Evolutionary conservation across 108 stramenopile genomes (phyloP).

Genomic region (Asterionellopsis glacialis): DNA sequence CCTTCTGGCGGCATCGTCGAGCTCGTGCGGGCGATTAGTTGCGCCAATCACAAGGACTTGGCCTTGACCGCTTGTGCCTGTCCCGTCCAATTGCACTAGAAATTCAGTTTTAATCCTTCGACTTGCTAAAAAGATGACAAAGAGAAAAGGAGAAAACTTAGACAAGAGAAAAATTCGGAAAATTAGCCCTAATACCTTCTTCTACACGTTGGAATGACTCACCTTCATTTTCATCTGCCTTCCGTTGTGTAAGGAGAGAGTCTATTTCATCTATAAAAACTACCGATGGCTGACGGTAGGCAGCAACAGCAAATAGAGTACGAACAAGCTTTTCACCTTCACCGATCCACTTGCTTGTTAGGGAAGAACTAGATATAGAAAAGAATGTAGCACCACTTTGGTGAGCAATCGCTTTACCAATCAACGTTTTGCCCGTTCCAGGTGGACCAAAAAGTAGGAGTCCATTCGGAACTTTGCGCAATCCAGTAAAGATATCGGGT

Average conservation of each 20-base stretch:
- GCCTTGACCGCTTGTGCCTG: conserved; percentile 68
- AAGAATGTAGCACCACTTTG: conserved; percentile 98
- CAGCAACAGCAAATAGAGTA: conserved; percentile 95
- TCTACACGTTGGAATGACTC: too few relatives aligned
- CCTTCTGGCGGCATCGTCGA: conserved; percentile 98
- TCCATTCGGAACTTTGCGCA: conserved; percentile 84
- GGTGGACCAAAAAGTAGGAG: conserved; percentile 64
- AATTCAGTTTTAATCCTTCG: conserved; percentile 94
- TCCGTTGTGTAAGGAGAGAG: conserved; percentile 88
- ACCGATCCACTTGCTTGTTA: conserved; percentile 99
- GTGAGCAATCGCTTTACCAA: conserved; percentile 98
- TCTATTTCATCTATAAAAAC: conserved; percentile 98
- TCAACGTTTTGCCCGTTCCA: conserved; percentile 96
- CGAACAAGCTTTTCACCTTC: conserved; percentile 98
- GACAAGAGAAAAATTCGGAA: too few relatives aligned
- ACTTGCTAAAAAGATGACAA: conserved; percentile 32
- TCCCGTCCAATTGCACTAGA: conserved; percentile 90
- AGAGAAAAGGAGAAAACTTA: too few relatives aligned
- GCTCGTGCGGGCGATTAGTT: conserved; percentile 97
- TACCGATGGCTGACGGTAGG: conserved; percentile 85
- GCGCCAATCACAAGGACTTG: conserved; percentile 96
- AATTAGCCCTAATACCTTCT: too few relatives aligned
- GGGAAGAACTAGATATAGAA: conserved; percentile 93
- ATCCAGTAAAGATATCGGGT: conserved; percentile 91
- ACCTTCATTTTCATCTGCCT: conserved; percentile 86